Evolutionary conservation across 129 eudicot species (phyloP).

Genomic region (Artemisia argyi): DNA sequence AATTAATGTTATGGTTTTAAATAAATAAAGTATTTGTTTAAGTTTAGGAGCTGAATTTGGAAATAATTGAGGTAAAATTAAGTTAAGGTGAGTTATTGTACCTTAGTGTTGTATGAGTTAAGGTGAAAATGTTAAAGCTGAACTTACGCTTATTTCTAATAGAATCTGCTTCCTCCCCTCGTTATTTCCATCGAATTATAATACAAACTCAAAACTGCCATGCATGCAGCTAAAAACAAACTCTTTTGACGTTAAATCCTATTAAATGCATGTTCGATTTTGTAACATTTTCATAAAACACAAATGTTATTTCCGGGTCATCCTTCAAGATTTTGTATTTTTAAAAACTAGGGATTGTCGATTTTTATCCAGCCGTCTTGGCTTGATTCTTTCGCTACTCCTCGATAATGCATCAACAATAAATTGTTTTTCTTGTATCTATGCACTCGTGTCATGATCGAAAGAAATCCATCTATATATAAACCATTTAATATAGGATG

Average conservation of each 20-base stretch:
- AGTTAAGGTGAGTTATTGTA: no score
- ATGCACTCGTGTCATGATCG: constrained; percentile 19
- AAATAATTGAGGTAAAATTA: no score
- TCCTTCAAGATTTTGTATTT: constrained; percentile 18
- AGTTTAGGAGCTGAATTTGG: no score
- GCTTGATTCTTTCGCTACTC: constrained; percentile 29
- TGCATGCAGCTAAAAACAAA: constrained; percentile 28
- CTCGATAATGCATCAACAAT: constrained; percentile 23
- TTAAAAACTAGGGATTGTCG: constrained; percentile 6
- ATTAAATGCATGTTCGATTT: constrained; percentile 22
- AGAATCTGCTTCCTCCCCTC: constrained; percentile 22
- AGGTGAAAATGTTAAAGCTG: no score
- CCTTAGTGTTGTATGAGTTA: no score
- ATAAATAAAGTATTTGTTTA: no score
- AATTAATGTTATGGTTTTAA: no score
- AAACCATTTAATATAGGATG: no score
- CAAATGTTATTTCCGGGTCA: constrained; percentile 3
- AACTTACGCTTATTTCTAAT: no score
- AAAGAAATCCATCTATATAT: neutral
- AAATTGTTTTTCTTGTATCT: constrained; percentile 4
- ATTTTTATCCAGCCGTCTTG: constrained; percentile 18
- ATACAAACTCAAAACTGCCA: constrained; percentile 26
- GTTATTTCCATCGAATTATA: constrained; percentile 32
- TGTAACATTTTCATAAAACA: constrained; percentile 23
- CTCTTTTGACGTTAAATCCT: constrained; percentile 34